phyloP scores from a whole-genome alignment of 202 grass and related monocot species.

The Saccharum hybrid region DNA sequence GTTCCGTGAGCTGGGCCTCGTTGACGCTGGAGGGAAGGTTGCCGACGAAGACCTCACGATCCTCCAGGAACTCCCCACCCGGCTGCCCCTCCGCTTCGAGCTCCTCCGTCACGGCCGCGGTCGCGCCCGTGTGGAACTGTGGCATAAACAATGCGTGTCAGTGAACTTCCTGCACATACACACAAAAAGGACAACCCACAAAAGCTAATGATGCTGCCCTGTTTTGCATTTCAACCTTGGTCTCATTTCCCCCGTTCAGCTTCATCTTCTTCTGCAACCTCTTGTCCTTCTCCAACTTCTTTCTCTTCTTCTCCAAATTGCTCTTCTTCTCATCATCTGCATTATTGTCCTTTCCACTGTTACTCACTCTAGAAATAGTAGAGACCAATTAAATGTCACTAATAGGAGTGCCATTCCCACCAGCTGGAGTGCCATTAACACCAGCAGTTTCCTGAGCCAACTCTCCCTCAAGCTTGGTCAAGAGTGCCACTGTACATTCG shows the following conservation, averaged over 20 bases:
- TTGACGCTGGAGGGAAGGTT: conserved; percentile 86
- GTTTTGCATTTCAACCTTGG: background rate
- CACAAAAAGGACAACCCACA: background rate
- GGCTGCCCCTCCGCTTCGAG: conserved; percentile 43
- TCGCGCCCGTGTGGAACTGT: conserved; percentile 6
- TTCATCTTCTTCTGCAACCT: background rate
- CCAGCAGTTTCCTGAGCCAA: background rate
- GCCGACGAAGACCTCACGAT: conserved; percentile 80
- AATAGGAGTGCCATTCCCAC: background rate
- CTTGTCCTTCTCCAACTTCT: background rate
- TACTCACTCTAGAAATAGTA: background rate
- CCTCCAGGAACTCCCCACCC: conserved; percentile 41
- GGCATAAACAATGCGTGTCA: background rate
- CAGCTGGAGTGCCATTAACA: too few species aligned
- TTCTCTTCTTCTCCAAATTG: too few species aligned
- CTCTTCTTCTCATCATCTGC: background rate
- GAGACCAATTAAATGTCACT: background rate
- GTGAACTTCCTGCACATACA: background rate
- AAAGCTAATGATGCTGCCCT: background rate
- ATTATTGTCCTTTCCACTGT: background rate
- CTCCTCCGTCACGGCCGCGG: conserved; percentile 43
- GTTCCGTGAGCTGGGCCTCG: conserved; percentile 73
- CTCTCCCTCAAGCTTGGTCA: background rate
- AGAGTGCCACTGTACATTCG: too few species aligned
- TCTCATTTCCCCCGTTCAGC: background rate